These are phyloP conservation scores for Fonsecaea erecta DNA, from an alignment of 2,329 filamentous ascomycete genomes.

Conservation along the genomic window DNA sequence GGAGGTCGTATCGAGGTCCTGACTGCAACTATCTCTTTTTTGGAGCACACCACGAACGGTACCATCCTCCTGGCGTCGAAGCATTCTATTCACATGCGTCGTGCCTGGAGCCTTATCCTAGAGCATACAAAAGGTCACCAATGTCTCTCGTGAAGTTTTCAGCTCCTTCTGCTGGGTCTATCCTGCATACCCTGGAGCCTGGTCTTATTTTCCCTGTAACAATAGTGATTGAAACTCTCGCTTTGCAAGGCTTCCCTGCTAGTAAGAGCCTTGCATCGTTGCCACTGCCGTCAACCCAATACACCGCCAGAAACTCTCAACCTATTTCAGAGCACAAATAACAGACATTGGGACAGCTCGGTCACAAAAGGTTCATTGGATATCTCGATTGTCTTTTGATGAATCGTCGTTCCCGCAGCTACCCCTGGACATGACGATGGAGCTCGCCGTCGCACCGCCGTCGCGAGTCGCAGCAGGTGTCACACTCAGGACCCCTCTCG, in stretches of 20 bases:
- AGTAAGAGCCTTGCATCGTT: neutral
- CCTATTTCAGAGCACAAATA: neutral
- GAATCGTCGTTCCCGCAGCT: neutral
- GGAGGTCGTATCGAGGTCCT: conserved; percentile 3
- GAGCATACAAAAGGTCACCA: conserved; percentile 20
- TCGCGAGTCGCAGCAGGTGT: conserved; percentile 28
- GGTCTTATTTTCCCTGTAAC: neutral
- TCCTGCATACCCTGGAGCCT: neutral
- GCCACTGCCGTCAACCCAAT: neutral
- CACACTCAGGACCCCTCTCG: conserved; percentile 22
- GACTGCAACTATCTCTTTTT: conserved; percentile 2
- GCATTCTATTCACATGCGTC: conserved; percentile 16
- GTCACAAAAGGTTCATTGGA: neutral
- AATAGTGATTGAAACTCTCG: neutral
- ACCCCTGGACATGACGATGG: conserved; percentile 15
- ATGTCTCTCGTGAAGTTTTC: neutral
- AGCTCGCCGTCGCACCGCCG: conserved; percentile 32
- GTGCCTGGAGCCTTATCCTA: conserved; percentile 14
- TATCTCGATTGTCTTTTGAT: neutral
- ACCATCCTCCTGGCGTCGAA: conserved; percentile 1
- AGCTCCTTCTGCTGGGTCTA: neutral
- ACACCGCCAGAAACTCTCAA: neutral
- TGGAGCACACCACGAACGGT: neutral
- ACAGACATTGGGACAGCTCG: neutral
- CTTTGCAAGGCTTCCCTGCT: neutral